phyloP scores from a whole-genome alignment of 148 eudicot species.

The Dianthus caryophyllus region DNA sequence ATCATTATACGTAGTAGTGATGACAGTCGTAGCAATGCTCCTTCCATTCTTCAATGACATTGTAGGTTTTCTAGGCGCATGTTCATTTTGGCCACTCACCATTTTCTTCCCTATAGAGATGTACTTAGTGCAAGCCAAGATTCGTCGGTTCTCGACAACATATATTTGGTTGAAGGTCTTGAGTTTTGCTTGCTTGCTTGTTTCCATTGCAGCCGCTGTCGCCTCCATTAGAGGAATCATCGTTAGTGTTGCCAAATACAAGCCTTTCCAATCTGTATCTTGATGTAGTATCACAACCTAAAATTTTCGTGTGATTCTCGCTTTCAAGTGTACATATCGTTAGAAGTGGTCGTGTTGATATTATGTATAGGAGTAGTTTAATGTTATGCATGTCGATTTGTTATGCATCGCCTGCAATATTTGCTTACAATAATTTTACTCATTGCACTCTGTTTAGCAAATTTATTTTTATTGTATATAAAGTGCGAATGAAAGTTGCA shows the following conservation, averaged over 20 bases:
- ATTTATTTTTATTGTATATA: no score
- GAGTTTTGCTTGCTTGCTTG: conserved; percentile 32
- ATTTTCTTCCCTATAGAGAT: conserved; percentile 60
- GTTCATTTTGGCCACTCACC: conserved; percentile 59
- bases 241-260: conserved; percentile 9
- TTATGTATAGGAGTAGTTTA: no score
- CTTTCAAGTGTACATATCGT: background rate
- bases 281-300: background rate
- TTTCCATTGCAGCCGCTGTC: conserved; percentile 41
- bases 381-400: no score
- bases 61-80: conserved; percentile 54
- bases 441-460: no score
- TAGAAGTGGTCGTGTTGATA: no score
- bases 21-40: conserved; percentile 42
- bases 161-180: conserved; percentile 41
- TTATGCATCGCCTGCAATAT: no score
- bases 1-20: conserved; percentile 36
- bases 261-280: conserved; percentile 31
- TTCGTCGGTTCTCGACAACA: conserved; percentile 21
- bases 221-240: conserved; percentile 48
- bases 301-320: background rate
- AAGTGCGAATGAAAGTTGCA: no score
- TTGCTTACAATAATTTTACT: no score
- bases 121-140: conserved; percentile 41
- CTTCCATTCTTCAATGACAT: conserved; percentile 69